Evolutionary conservation across 306 rosid species (phyloP).

Genomic region (Styphnolobium japonicum): DNA sequence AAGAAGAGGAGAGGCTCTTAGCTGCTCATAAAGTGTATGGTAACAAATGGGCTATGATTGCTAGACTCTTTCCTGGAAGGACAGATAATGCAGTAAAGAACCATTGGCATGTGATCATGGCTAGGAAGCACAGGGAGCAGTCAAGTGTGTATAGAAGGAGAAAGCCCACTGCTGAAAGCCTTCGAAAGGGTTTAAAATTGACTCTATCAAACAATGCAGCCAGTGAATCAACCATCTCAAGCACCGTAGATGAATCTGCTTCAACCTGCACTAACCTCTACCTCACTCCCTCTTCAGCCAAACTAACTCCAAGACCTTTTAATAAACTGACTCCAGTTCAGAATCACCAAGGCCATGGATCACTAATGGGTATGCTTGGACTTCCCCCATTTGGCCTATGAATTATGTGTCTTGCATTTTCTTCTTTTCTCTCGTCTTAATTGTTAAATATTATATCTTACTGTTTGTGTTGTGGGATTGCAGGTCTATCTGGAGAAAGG

Average conservation of each 20-base stretch:
- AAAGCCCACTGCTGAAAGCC: constrained; percentile 28
- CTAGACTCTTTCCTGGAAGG: constrained; percentile 85
- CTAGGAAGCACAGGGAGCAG: constrained; percentile 69
- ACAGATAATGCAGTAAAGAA: constrained; percentile 96
- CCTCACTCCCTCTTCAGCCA: constrained; percentile 49
- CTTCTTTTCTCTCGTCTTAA: not conserved
- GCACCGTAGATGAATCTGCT: constrained; percentile 54
- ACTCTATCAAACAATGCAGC: constrained; percentile 39
- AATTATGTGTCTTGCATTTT: not conserved
- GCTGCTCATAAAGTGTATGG: constrained; percentile 67
- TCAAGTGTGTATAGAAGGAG: constrained; percentile 56
- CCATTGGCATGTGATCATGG: constrained; percentile 94
- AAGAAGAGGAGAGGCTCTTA: constrained; percentile 75
- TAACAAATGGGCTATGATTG: constrained; percentile 90
- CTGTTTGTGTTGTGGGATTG: constrained; percentile 6
- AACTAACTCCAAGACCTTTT: constrained; percentile 2
- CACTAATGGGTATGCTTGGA: constrained; percentile 36
- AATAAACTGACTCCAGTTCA: constrained; percentile 15
- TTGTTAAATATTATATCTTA: not conserved
- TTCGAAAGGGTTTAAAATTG: constrained; percentile 27
- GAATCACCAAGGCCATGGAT: constrained; percentile 23
- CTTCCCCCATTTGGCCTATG: not conserved
- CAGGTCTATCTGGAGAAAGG: constrained; percentile 33
- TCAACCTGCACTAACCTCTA: constrained; percentile 70
- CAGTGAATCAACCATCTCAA: constrained; percentile 60